These are phyloP conservation scores for Candida odintsovae DNA, from an alignment of 805 yeast species.

Conservation along the genomic window DNA sequence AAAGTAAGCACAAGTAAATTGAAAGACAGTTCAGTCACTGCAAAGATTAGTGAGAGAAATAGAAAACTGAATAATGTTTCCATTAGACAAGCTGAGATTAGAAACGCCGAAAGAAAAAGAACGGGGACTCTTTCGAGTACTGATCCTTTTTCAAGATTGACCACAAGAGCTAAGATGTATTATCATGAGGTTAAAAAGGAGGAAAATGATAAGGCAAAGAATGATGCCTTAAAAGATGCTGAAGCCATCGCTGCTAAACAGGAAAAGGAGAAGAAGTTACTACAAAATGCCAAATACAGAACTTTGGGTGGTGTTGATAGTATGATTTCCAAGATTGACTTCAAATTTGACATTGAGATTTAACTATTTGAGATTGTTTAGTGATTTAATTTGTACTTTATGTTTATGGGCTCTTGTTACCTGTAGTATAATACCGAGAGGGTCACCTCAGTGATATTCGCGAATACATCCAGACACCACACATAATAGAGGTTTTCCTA, in stretches of 20 bases:
- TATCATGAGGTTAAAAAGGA: constrained; percentile 51
- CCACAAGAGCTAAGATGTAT: constrained; percentile 81
- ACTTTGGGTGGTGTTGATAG: constrained; percentile 53
- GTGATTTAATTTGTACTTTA: background rate
- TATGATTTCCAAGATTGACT: constrained; percentile 37
- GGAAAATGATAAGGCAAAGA: constrained; percentile 54
- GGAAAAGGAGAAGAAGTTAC: constrained; percentile 37
- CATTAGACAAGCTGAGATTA: constrained; percentile 74
- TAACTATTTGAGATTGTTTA: constrained; percentile 4
- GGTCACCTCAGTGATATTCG: background rate
- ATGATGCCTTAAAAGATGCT: constrained; percentile 44
- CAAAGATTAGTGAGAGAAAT: constrained; percentile 46
- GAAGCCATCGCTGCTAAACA: constrained; percentile 35
- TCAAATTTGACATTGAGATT: constrained; percentile 33
- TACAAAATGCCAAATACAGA: constrained; percentile 48
- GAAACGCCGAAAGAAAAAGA: constrained; percentile 51
- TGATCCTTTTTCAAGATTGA: constrained; percentile 87
- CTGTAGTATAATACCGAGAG: background rate
- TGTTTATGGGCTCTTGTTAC: too few species aligned
- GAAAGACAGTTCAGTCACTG: constrained; percentile 28
- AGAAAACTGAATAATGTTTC: constrained; percentile 72
- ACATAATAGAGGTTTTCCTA: too few species aligned
- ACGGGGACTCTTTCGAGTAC: constrained; percentile 34
- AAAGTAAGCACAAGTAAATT: constrained; percentile 27
- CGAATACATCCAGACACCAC: background rate